A percentile compares a stretch with the other conserved stretches of the same genome.
These are phyloP conservation scores for Cladophialophora psammophila DNA, from an alignment of 2,329 filamentous ascomycete species.

Conservation along the genomic window DNA sequence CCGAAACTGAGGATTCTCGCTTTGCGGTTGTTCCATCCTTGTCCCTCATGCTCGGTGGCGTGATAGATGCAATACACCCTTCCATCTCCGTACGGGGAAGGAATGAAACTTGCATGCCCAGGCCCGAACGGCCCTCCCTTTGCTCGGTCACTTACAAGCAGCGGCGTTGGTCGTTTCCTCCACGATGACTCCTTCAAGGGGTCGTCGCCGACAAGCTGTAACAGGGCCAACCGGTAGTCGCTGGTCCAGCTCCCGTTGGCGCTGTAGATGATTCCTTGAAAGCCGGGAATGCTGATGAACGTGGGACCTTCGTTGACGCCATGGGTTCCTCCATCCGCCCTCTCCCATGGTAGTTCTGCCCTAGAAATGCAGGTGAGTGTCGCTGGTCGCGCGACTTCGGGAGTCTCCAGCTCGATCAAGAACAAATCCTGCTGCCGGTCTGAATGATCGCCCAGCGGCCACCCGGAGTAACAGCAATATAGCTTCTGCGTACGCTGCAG, in stretches of 20 bases:
- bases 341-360: constrained; percentile 37
- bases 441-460: constrained; percentile 38
- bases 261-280: constrained; percentile 40
- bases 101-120: constrained; percentile 39
- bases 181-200: constrained; percentile 32
- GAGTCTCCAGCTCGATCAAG: constrained; percentile 32
- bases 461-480: constrained; percentile 39
- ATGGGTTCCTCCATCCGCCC: constrained; percentile 34
- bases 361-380: constrained; percentile 33
- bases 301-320: constrained; percentile 41
- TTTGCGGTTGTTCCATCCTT: constrained; percentile 41
- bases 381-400: constrained; percentile 27
- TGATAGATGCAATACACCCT: constrained; percentile 40
- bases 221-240: constrained; percentile 38
- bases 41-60: constrained; percentile 34
- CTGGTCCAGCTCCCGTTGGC: constrained; percentile 40
- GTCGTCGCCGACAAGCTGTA: constrained; percentile 32
- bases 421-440: constrained; percentile 41
- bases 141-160: constrained; percentile 32
- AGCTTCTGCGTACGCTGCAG: constrained; percentile 11
- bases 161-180: constrained; percentile 34
- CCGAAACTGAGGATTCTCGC: constrained; percentile 33
- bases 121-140: constrained; percentile 40
- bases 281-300: constrained; percentile 34
- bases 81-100: constrained; percentile 23